phyloP scores from a whole-genome alignment of 331 rosid species.

The Malus hybrid region DNA sequence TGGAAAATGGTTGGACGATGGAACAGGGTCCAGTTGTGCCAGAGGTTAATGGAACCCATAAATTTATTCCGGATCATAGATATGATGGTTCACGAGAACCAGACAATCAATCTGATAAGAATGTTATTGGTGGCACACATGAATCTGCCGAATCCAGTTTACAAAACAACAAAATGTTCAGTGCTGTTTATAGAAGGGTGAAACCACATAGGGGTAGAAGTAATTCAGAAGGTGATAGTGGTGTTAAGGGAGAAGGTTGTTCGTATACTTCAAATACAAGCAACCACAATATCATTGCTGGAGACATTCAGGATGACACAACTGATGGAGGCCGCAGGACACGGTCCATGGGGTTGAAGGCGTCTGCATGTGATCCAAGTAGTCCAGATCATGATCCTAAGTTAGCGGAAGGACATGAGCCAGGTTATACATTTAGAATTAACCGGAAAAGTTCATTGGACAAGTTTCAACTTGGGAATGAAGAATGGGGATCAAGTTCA shows the following conservation, averaged over 20 bases:
- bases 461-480: constrained; percentile 38
- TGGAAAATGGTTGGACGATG: constrained; percentile 27
- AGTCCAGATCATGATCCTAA: constrained; percentile 28
- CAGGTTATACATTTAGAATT: constrained; percentile 35
- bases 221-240: constrained; percentile 37
- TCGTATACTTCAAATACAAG: constrained; percentile 52
- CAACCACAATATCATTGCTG: constrained; percentile 34
- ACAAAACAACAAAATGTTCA: constrained; percentile 56
- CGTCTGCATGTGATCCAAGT: constrained; percentile 27
- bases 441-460: constrained; percentile 28
- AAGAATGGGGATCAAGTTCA: constrained; percentile 64
- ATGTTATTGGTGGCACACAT: constrained; percentile 11
- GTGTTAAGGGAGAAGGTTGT: constrained; percentile 47
- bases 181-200: constrained; percentile 73
- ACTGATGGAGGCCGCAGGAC: constrained; percentile 35
- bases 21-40: constrained; percentile 26
- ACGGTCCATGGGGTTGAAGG: constrained; percentile 45
- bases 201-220: constrained; percentile 48
- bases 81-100: constrained; percentile 36
- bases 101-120: constrained; percentile 31
- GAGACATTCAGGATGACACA: constrained; percentile 35
- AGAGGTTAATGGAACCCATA: constrained; percentile 28
- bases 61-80: constrained; percentile 27
- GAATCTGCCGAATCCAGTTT: constrained; percentile 34
- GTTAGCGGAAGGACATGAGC: constrained; percentile 37